Evolutionary conservation across 768 basidiomycete genomes (phyloP).

Genomic region (Rhizopogon vesiculosus): DNA sequence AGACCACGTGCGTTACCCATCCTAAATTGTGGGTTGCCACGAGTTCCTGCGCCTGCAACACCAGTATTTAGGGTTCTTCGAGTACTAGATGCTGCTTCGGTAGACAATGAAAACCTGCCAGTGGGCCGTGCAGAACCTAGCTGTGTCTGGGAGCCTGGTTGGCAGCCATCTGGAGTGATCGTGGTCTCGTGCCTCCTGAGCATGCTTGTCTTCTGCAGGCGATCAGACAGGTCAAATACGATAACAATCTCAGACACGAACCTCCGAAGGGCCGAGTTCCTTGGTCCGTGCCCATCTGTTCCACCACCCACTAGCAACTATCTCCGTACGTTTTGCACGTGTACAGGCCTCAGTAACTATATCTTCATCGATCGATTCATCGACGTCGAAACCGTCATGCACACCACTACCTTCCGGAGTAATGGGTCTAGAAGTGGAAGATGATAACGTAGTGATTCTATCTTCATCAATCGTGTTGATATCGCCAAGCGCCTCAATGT

Average conservation of each 20-base stretch:
- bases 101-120: conserved; percentile 9
- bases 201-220: conserved; percentile 24
- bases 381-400: conserved; percentile 9
- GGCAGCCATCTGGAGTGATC: conserved; percentile 39
- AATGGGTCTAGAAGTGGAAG: conserved; percentile 30
- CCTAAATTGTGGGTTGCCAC: conserved; percentile 2
- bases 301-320: conserved; percentile 48
- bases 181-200: conserved; percentile 45
- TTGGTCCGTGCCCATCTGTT: conserved; percentile 40
- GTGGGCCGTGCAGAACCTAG: conserved; percentile 22
- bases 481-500: conserved; percentile 40
- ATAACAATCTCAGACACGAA: conserved; percentile 12
- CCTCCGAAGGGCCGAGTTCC: conserved; percentile 11
- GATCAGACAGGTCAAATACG: conserved; percentile 4
- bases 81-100: conserved; percentile 11
- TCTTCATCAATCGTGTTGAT: conserved; percentile 31
- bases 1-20: neutral
- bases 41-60: neutral
- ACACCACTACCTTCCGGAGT: conserved; percentile 22
- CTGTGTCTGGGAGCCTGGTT: conserved; percentile 23
- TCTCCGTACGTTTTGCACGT: conserved; percentile 28
- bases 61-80: conserved; percentile 13
- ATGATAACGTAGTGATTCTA: conserved; percentile 24
- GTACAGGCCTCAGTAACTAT: conserved; percentile 15
- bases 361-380: conserved; percentile 22